Conservation (phyloP, 345 rosid genomes). For the Ricinus communis region DNA sequence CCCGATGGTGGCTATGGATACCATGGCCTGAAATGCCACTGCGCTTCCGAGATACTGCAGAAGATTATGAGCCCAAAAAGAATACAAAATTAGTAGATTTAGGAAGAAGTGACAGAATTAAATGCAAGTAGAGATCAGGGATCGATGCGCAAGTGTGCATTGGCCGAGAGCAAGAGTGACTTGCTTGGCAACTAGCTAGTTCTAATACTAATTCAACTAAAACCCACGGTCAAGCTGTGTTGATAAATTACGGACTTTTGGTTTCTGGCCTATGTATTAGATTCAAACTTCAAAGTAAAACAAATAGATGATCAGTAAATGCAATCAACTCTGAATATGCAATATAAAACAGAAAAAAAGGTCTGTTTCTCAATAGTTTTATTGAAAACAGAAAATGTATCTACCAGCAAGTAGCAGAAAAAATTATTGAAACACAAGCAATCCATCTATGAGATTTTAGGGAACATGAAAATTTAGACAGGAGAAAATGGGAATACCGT, state of each 20-base stretch:
- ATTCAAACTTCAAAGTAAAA: conserved; percentile 3
- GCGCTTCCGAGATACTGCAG: conserved; percentile 85
- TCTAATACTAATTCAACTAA: neutral
- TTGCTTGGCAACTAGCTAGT: neutral
- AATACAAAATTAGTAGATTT: conserved; percentile 10
- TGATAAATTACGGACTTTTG: neutral
- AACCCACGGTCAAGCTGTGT: no score
- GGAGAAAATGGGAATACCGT: conserved; percentile 46
- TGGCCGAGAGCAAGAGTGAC: no score
- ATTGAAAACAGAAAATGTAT: no score
- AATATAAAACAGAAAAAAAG: neutral
- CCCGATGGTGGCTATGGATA: conserved; percentile 91
- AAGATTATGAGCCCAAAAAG: neutral
- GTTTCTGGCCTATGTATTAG: neutral
- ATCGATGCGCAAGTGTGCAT: no score
- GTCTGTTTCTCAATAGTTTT: no score
- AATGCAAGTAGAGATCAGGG: neutral
- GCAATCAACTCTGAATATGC: neutral
- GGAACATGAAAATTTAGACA: neutral
- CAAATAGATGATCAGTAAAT: neutral
- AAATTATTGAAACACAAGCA: no score
- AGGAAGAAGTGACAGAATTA: neutral
- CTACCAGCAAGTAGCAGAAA: no score
- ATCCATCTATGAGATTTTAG: no score
- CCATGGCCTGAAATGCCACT: conserved; percentile 97